Evolutionary conservation across 257 asterid genomes (phyloP).

Genomic region (Penstemon barbatus): DNA sequence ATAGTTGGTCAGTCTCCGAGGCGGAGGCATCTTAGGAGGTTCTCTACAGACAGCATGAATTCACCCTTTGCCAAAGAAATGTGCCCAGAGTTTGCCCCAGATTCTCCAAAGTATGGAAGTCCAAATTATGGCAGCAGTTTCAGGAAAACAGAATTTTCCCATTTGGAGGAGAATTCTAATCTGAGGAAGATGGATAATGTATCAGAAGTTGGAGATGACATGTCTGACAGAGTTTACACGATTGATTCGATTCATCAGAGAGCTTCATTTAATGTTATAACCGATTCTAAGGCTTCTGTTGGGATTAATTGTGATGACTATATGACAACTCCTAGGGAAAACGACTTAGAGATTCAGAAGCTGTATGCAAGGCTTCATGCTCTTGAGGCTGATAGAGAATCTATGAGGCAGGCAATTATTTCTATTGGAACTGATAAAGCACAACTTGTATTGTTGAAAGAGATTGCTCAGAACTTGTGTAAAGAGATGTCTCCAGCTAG

Average conservation of each 20-base stretch:
- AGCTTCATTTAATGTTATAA: conserved; percentile 39
- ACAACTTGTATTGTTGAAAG: conserved; percentile 77
- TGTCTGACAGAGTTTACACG: conserved; percentile 76
- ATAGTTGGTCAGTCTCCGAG: conserved; percentile 82
- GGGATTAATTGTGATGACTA: conserved; percentile 48
- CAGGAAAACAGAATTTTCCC: conserved; percentile 52
- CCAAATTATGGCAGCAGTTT: conserved; percentile 54
- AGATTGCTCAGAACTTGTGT: conserved; percentile 88
- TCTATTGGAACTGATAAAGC: conserved; percentile 90
- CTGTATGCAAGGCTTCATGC: conserved; percentile 85
- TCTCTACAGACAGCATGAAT: conserved; percentile 55
- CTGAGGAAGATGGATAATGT: conserved; percentile 50
- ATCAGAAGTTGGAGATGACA: conserved; percentile 69
- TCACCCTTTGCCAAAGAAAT: conserved; percentile 52
- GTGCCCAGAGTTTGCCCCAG: conserved; percentile 45
- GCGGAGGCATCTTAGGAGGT: conserved; percentile 56
- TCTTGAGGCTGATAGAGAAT: conserved; percentile 97
- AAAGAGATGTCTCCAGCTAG: conserved; percentile 67
- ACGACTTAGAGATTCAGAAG: conserved; percentile 77
- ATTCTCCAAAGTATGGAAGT: conserved; percentile 57
- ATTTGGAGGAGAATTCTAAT: conserved; percentile 50
- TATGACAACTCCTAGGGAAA: conserved; percentile 54
- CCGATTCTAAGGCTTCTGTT: conserved; percentile 52
- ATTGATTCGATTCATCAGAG: conserved; percentile 77
- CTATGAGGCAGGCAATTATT: conserved; percentile 90